A percentile compares a stretch with the other conserved stretches of the same genome.
Conservation (phyloP, 1,284 basidiomycete species). For the Moesziomyces sp. region DNA sequence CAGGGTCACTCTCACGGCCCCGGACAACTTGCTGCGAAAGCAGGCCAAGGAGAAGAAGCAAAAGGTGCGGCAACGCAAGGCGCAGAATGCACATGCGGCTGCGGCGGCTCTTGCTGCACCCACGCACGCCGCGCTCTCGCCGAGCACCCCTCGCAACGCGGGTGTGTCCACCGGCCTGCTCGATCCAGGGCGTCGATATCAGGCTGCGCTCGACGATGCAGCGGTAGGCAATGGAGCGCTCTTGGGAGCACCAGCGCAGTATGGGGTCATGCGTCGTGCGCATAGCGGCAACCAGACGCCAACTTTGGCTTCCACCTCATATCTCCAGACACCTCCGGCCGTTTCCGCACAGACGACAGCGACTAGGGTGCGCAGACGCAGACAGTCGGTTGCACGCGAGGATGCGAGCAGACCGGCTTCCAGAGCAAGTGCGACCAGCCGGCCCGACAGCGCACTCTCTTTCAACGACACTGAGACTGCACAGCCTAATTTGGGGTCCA, state of each 20-base stretch:
- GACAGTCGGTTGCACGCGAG: conserved; percentile 20
- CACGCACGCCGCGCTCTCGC: conserved; percentile 3
- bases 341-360: conserved; percentile 9
- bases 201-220: conserved; percentile 29
- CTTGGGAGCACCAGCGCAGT: conserved; percentile 11
- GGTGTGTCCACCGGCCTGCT: conserved; percentile 21
- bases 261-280: conserved; percentile 30
- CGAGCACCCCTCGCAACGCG: conserved; percentile 4
- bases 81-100: conserved; percentile 44
- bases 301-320: conserved; percentile 22
- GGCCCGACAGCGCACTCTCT: conserved; percentile 22
- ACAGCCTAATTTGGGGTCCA: background rate
- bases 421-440: conserved; percentile 31
- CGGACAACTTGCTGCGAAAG: conserved; percentile 63
- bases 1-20: conserved; percentile 61
- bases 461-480: conserved; percentile 10
- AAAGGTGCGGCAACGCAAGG: conserved; percentile 48
- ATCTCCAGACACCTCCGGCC: conserved; percentile 13
- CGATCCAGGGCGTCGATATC: conserved; percentile 32
- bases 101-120: conserved; percentile 39
- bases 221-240: conserved; percentile 18
- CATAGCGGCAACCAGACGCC: conserved; percentile 36
- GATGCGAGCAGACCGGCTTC: conserved; percentile 34
- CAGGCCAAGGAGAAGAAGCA: conserved; percentile 58
- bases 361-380: conserved; percentile 16